Conservation (phyloP, 805 yeast genomes). For the Clavispora phyllophila region DNA sequence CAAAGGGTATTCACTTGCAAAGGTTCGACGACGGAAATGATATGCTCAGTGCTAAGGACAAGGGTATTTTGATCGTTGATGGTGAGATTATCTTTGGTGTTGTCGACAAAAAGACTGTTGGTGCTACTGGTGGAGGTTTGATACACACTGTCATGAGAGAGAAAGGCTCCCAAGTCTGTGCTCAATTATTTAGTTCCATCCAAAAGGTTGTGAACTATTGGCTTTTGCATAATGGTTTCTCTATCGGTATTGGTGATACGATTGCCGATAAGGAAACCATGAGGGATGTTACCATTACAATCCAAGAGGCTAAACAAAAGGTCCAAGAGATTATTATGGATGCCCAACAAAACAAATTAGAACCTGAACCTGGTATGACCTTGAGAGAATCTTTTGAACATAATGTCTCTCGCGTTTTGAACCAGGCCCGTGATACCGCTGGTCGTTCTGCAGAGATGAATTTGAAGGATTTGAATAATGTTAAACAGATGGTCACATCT, state of each 20-base stretch:
- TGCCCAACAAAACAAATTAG: conserved; percentile 83
- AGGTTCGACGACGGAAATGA: conserved; percentile 90
- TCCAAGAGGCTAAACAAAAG: conserved; percentile 86
- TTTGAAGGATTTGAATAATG: conserved; percentile 89
- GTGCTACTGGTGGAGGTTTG: conserved; percentile 97
- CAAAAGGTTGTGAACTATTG: conserved; percentile 96
- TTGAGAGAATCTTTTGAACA: conserved; percentile 97
- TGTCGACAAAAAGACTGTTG: conserved; percentile 96
- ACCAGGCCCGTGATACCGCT: conserved; percentile 98
- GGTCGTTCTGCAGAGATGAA: conserved; percentile 98
- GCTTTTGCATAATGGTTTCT: conserved; percentile 94
- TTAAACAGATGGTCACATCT: conserved; percentile 98
- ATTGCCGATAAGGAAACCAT: conserved; percentile 97
- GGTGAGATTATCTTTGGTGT: conserved; percentile 98
- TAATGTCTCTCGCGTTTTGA: conserved; percentile 88
- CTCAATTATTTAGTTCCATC: conserved; percentile 82
- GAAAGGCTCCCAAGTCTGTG: conserved; percentile 89
- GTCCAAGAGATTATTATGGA: conserved; percentile 91
- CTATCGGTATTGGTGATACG: conserved; percentile 99
- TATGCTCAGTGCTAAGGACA: conserved; percentile 78
- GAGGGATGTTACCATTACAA: conserved; percentile 89
- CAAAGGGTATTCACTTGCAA: conserved; percentile 91
- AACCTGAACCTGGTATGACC: conserved; percentile 99
- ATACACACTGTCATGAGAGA: conserved; percentile 97
- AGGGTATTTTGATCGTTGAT: conserved; percentile 91